A percentile compares a stretch with the other conserved stretches of the same genome.
These are phyloP conservation scores for Monascus ruber DNA, from an alignment of 2,329 filamentous ascomycete species.

Conservation along the genomic window DNA sequence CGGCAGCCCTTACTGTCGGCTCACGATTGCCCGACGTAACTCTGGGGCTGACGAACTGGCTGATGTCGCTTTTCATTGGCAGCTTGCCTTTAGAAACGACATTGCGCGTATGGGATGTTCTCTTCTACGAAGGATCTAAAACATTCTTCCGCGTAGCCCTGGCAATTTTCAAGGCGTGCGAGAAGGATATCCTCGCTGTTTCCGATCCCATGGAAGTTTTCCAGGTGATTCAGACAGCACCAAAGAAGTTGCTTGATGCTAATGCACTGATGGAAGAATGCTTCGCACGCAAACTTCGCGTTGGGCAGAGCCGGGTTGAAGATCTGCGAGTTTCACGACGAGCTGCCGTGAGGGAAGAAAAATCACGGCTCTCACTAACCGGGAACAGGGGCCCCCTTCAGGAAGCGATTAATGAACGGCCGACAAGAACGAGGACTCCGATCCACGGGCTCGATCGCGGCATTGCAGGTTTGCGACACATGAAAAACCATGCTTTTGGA, in stretches of 20 bases:
- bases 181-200: conserved; percentile 66
- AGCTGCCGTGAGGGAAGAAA: conserved; percentile 33
- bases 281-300: conserved; percentile 65
- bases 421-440: conserved; percentile 16
- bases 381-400: conserved; percentile 22
- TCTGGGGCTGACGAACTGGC: conserved; percentile 88
- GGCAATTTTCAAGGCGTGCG: conserved; percentile 80
- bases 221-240: conserved; percentile 80
- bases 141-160: conserved; percentile 87
- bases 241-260: conserved; percentile 67
- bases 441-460: conserved; percentile 20
- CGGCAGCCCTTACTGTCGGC: conserved; percentile 30
- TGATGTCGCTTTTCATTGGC: conserved; percentile 94
- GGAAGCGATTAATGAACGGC: conserved; percentile 22
- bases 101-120: conserved; percentile 85
- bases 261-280: conserved; percentile 74
- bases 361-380: conserved; percentile 27
- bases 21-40: conserved; percentile 73
- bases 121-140: conserved; percentile 91
- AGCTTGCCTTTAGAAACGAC: conserved; percentile 86
- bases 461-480: conserved; percentile 21
- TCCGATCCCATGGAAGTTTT: conserved; percentile 91
- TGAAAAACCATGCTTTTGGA: conserved; percentile 23
- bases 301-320: conserved; percentile 75
- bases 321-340: conserved; percentile 59